phyloP scores from a whole-genome alignment of 768 basidiomycete species.

The Imleria badia region DNA sequence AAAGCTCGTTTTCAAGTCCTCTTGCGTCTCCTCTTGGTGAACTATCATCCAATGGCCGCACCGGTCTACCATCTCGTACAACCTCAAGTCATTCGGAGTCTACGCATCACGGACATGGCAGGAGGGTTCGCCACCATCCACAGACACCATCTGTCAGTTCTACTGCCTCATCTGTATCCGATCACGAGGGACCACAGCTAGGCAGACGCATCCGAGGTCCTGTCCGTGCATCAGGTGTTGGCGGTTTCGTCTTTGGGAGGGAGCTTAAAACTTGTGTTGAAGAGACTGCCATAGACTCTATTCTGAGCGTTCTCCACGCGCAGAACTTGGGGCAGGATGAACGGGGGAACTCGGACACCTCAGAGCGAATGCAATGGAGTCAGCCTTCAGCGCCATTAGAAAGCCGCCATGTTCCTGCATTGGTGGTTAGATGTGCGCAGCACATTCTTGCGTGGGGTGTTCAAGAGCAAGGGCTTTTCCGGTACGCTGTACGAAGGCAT shows the following conservation, averaged over 20 bases:
- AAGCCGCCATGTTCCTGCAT: conserved; percentile 60
- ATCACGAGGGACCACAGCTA: conserved; percentile 50
- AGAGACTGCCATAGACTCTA: conserved; percentile 52
- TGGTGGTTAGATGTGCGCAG: conserved; percentile 80
- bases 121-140: conserved; percentile 52
- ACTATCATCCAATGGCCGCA: conserved; percentile 37
- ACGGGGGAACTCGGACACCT: not conserved
- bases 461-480: conserved; percentile 83
- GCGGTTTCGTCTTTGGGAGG: conserved; percentile 67
- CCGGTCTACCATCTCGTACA: conserved; percentile 37
- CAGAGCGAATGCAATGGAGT: conserved; percentile 8
- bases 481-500: conserved; percentile 46
- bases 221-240: conserved; percentile 36
- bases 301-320: conserved; percentile 3
- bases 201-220: conserved; percentile 61
- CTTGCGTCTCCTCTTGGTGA: conserved; percentile 48
- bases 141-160: conserved; percentile 61
- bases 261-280: conserved; percentile 53
- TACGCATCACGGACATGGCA: conserved; percentile 20
- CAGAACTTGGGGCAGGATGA: conserved; percentile 3
- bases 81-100: conserved; percentile 41
- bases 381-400: conserved; percentile 39
- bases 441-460: conserved; percentile 82
- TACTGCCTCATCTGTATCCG: conserved; percentile 48
- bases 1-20: conserved; percentile 35